Evolutionary conservation across 2,329 filamentous ascomycete genomes (phyloP).

Genomic region (Fusarium penzigii): DNA sequence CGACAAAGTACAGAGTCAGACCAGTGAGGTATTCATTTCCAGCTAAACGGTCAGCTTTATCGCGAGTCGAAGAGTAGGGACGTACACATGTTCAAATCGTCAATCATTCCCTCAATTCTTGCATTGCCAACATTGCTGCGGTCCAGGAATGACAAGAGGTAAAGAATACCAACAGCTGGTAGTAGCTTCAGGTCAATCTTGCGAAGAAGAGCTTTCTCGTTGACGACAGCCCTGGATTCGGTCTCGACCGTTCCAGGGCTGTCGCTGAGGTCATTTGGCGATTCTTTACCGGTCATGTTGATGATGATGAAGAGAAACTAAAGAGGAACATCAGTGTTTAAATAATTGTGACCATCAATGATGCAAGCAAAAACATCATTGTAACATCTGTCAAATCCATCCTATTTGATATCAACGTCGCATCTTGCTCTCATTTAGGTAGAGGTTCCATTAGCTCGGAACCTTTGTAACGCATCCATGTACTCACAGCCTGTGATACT

Average conservation of each 20-base stretch:
- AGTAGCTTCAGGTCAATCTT: constrained; percentile 56
- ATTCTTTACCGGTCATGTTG: constrained; percentile 1
- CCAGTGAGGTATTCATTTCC: constrained; percentile 66
- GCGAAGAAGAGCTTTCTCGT: constrained; percentile 58
- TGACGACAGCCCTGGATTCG: constrained; percentile 34
- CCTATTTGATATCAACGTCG: too few species aligned
- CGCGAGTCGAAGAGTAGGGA: fast-evolving
- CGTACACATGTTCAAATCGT: constrained; percentile 54
- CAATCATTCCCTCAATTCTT: constrained; percentile 54
- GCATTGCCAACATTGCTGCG: constrained; percentile 62
- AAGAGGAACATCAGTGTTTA: neutral
- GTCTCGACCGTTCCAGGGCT: constrained; percentile 7
- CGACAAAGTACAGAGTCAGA: constrained; percentile 66
- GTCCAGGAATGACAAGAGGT: constrained; percentile 58
- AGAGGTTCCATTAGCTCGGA: too few species aligned
- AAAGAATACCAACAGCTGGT: constrained; percentile 55
- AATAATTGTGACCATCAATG: neutral
- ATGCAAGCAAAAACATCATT: too few species aligned
- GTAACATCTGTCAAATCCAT: too few species aligned
- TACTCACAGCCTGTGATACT: too few species aligned
- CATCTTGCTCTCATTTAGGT: too few species aligned
- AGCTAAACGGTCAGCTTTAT: constrained; percentile 33
- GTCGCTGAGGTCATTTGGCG: constrained; percentile 21
- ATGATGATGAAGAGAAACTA: too few species aligned
- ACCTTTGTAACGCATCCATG: too few species aligned